Conservation (phyloP, 352 stramenopile genomes). For the Globisporangium solare region DNA sequence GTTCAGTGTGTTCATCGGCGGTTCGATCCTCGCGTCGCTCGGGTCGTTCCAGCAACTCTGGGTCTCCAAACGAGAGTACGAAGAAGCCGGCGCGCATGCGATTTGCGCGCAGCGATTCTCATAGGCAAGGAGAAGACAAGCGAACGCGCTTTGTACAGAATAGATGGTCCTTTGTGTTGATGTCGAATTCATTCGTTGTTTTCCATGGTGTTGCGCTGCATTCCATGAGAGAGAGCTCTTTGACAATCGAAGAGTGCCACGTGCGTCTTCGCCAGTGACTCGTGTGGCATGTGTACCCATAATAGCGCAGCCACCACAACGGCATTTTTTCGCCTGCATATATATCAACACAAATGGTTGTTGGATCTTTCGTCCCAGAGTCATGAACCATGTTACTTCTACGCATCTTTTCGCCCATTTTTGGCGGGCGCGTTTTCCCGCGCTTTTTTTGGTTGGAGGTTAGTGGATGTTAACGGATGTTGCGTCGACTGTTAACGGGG, state of each 20-base stretch:
- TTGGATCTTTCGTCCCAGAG: too few relatives aligned
- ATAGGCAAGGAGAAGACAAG: too few relatives aligned
- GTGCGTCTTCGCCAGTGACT: too few relatives aligned
- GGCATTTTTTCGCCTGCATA: too few relatives aligned
- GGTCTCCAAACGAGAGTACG: conserved; percentile 83
- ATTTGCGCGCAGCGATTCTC: conserved; percentile 70
- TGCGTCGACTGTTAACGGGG: not conserved
- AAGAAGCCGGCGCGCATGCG: conserved; percentile 65
- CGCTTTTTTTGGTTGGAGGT: conserved; percentile 10
- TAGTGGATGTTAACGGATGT: not conserved
- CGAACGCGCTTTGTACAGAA: not conserved
- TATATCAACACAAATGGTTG: too few relatives aligned
- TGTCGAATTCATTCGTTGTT: too few relatives aligned
- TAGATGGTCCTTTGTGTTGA: not conserved
- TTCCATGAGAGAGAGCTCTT: too few relatives aligned
- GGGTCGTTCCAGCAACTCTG: conserved; percentile 88
- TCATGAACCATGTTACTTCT: too few relatives aligned
- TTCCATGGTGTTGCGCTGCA: too few relatives aligned
- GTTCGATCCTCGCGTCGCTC: conserved; percentile 82
- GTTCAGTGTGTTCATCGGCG: conserved; percentile 87
- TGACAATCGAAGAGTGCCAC: too few relatives aligned
- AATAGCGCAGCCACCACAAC: too few relatives aligned
- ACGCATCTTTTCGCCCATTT: not conserved
- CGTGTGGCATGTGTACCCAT: too few relatives aligned
- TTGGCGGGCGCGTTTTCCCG: conserved; percentile 7